A percentile compares a stretch with the other conserved stretches of the same genome.
Conservation (phyloP, 208 protist genomes). For the Lotmaria passim region DNA sequence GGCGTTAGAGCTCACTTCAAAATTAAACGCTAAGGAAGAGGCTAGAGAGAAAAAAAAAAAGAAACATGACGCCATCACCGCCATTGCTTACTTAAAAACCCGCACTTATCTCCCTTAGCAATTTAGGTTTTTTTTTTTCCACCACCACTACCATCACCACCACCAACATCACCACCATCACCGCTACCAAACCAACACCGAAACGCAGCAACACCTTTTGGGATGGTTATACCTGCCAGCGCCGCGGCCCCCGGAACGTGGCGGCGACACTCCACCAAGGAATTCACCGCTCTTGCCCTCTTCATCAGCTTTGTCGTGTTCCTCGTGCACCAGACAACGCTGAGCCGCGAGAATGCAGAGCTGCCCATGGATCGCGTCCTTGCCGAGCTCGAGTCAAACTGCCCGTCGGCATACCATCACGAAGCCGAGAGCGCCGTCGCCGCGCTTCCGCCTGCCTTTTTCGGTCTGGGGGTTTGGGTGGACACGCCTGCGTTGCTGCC, state of each 20-base stretch:
- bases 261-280: conserved; percentile 28
- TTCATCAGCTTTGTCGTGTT: conserved; percentile 37
- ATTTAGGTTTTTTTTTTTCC: too few relatives aligned
- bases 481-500: conserved; percentile 49
- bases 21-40: too few relatives aligned
- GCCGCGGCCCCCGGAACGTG: conserved; percentile 10
- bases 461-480: conserved; percentile 72
- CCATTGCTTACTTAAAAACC: too few relatives aligned
- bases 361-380: conserved; percentile 50
- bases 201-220: too few relatives aligned
- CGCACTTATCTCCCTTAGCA: too few relatives aligned
- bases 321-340: conserved; percentile 51
- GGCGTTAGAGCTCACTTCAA: too few relatives aligned
- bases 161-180: too few relatives aligned
- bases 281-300: conserved; percentile 20
- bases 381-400: conserved; percentile 34
- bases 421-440: background rate
- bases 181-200: too few relatives aligned
- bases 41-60: too few relatives aligned
- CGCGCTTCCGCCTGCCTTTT: conserved; percentile 39
- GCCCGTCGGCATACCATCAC: background rate
- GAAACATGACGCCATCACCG: too few relatives aligned
- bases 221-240: background rate
- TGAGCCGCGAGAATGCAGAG: conserved; percentile 48
- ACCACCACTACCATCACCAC: too few relatives aligned